phyloP scores from a whole-genome alignment of 140 eudicot species.

The Flaveria floridana region DNA sequence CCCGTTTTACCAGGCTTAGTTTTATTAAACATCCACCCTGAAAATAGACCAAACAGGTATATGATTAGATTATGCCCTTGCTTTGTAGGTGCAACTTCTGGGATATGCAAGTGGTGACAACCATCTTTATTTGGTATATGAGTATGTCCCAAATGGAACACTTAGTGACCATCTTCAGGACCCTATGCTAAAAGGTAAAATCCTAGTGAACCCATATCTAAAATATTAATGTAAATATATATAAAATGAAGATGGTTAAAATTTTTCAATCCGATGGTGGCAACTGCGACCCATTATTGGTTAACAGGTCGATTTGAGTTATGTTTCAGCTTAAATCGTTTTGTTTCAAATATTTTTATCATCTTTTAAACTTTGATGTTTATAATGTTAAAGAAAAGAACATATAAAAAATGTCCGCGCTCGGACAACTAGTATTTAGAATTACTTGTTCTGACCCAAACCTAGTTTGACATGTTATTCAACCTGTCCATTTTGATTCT shows the following conservation, averaged over 20 bases:
- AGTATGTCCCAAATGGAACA: conserved; percentile 56
- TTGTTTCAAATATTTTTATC: background rate
- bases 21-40: background rate
- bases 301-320: conserved; percentile 1
- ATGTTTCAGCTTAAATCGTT: background rate
- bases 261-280: background rate
- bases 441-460: background rate
- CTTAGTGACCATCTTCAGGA: conserved; percentile 62
- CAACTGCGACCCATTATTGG: background rate
- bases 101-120: conserved; percentile 69
- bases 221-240: background rate
- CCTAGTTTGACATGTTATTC: conserved; percentile 4
- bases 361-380: background rate
- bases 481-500: background rate
- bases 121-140: conserved; percentile 64
- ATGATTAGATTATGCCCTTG: background rate
- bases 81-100: conserved; percentile 56
- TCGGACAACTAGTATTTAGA: background rate
- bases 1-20: background rate
- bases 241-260: too few relatives aligned
- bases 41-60: background rate
- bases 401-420: background rate
- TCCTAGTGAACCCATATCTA: background rate
- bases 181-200: conserved; percentile 51
- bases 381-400: background rate